A percentile compares a stretch with the other conserved stretches of the same genome.
phyloP scores from a whole-genome alignment of 768 basidiomycete species.

The Rhodotorula graminis region DNA sequence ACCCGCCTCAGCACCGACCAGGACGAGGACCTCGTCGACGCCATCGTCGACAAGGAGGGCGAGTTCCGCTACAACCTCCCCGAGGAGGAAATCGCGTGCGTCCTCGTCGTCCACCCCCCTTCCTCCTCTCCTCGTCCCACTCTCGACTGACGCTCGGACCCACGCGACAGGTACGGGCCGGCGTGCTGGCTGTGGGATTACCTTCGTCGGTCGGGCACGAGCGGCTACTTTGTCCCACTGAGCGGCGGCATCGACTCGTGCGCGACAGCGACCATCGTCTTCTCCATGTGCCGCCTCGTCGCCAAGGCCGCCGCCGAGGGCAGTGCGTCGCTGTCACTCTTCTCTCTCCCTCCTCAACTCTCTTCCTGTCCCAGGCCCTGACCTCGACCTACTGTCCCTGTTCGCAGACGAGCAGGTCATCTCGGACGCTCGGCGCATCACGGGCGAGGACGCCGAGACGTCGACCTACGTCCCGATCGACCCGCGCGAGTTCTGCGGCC shows the following conservation, averaged over 20 bases:
- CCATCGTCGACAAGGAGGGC: conserved; percentile 49
- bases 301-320: conserved; percentile 76
- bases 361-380: neutral
- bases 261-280: conserved; percentile 90
- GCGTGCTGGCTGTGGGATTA: conserved; percentile 99
- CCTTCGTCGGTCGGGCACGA: conserved; percentile 81
- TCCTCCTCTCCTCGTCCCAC: no score
- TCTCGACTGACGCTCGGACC: no score
- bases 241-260: conserved; percentile 97
- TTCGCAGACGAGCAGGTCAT: conserved; percentile 74
- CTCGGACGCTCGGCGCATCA: conserved; percentile 79
- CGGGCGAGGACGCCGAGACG: conserved; percentile 74
- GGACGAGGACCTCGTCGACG: conserved; percentile 56
- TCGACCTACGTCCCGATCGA: conserved; percentile 72
- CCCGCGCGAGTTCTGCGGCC: conserved; percentile 72
- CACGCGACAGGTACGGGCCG: conserved; percentile 68
- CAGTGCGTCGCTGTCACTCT: conserved; percentile 41
- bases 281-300: conserved; percentile 92
- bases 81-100: conserved; percentile 97
- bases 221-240: conserved; percentile 91
- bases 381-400: neutral
- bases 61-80: conserved; percentile 65
- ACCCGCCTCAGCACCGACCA: conserved; percentile 57
- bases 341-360: neutral
- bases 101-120: neutral